Conservation (phyloP, 108 stramenopile genomes). For the Cyclostephanos invisitatus region DNA sequence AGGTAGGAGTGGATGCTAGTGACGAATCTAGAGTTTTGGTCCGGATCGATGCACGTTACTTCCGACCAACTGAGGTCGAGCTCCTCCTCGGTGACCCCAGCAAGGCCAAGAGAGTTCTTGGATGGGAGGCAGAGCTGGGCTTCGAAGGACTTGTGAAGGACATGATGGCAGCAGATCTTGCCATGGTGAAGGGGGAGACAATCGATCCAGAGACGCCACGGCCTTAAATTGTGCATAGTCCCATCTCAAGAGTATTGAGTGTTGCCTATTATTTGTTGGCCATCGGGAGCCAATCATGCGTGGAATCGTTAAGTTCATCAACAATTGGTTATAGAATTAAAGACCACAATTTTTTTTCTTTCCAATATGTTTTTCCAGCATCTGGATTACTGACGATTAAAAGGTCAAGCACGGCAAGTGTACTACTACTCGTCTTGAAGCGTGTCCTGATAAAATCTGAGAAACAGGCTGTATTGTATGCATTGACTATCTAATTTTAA, state of each 20-base stretch:
- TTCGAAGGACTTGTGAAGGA: slow-evolving; percentile 92
- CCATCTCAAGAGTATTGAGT: neutral
- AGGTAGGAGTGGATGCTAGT: slow-evolving; percentile 90
- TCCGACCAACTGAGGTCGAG: slow-evolving; percentile 99
- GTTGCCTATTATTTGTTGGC: neutral
- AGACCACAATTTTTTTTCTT: neutral
- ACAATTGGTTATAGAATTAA: neutral
- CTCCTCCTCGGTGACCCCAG: slow-evolving; percentile 94
- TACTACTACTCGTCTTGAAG: no score
- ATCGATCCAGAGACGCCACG: slow-evolving; percentile 49
- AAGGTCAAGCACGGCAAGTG: no score
- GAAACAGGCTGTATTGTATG: no score
- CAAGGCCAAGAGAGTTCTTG: slow-evolving; percentile 93
- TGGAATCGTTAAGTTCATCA: neutral
- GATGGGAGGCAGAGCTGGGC: slow-evolving; percentile 85
- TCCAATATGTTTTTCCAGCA: no score
- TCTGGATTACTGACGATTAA: no score
- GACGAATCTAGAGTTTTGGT: slow-evolving; percentile 88
- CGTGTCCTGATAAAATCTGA: no score
- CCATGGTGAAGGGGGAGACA: slow-evolving; percentile 75
- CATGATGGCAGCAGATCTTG: slow-evolving; percentile 94
- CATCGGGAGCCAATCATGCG: neutral
- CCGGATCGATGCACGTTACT: slow-evolving; percentile 94
- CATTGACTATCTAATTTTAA: no score
- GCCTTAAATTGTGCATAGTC: slow-evolving; percentile 19